A percentile compares a stretch with the other conserved stretches of the same genome.
Evolutionary conservation across 2,329 filamentous ascomycete species (phyloP).

Genomic region (Metarhizium album): DNA sequence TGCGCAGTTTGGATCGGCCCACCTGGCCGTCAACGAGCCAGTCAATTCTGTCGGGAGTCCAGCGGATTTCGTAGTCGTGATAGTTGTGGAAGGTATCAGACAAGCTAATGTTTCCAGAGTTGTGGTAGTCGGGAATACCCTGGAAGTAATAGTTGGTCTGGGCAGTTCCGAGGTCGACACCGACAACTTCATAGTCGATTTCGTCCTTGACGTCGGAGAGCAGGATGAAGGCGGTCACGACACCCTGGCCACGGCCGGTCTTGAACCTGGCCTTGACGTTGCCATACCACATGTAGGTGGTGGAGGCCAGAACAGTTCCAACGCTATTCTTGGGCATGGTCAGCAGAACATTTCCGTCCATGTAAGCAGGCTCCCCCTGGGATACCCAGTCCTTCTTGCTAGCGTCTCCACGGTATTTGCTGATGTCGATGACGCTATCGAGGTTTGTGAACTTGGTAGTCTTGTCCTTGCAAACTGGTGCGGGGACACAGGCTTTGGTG

Average conservation of each 20-base stretch:
- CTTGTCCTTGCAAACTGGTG: slow-evolving; percentile 67
- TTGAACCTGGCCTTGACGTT: slow-evolving; percentile 79
- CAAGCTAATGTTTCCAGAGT: slow-evolving; percentile 59
- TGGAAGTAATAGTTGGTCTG: slow-evolving; percentile 98
- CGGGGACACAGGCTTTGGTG: slow-evolving; percentile 76
- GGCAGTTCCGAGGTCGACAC: slow-evolving; percentile 61
- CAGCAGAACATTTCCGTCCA: slow-evolving; percentile 62
- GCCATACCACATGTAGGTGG: slow-evolving; percentile 93
- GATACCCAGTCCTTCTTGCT: slow-evolving; percentile 77
- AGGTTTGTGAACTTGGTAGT: slow-evolving; percentile 65
- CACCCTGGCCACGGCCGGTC: slow-evolving; percentile 73
- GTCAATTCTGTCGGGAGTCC: slow-evolving; percentile 75
- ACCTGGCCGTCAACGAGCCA: slow-evolving; percentile 80
- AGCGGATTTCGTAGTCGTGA: slow-evolving; percentile 89
- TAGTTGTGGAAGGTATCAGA: slow-evolving; percentile 64
- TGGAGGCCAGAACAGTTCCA: slow-evolving; percentile 75
- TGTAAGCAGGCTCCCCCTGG: slow-evolving; percentile 61
- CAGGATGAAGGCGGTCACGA: slow-evolving; percentile 95
- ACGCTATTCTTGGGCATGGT: slow-evolving; percentile 83
- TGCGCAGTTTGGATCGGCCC: slow-evolving; percentile 62
- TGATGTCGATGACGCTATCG: slow-evolving; percentile 57
- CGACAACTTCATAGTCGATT: slow-evolving; percentile 94
- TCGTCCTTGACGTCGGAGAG: slow-evolving; percentile 95
- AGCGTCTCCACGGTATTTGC: slow-evolving; percentile 78
- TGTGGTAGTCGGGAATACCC: slow-evolving; percentile 76